These are phyloP conservation scores for Fraxinus cuspidata DNA, from an alignment of 257 asterid species.

Conservation along the genomic window DNA sequence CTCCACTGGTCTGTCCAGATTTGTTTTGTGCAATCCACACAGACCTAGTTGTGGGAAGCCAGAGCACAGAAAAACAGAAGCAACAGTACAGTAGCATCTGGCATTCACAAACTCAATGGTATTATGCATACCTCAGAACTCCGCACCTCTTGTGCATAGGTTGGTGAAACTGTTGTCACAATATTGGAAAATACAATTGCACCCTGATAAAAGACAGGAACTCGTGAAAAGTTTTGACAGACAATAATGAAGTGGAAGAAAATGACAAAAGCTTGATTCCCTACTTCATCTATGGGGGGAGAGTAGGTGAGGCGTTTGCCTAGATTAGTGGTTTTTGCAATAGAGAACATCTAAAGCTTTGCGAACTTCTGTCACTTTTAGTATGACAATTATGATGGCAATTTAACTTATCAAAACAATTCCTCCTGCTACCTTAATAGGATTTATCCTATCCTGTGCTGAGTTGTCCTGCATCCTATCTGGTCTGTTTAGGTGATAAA, in stretches of 20 bases:
- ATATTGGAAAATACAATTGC: conserved; percentile 96
- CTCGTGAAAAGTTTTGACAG: conserved; percentile 10
- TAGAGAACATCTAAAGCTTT: background rate
- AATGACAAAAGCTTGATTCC: background rate
- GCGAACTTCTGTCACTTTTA: background rate
- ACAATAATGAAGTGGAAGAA: conserved; percentile 19
- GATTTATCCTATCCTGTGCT: conserved; percentile 71
- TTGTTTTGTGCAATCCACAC: background rate
- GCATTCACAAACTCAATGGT: conserved; percentile 5
- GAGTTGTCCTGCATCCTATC: conserved; percentile 98
- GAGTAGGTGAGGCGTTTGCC: background rate
- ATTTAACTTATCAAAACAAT: background rate
- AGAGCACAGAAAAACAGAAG: background rate
- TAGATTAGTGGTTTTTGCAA: background rate
- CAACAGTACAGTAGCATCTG: background rate
- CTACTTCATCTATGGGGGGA: background rate
- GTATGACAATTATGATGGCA: background rate
- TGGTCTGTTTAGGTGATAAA: conserved; percentile 74
- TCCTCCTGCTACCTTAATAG: conserved; percentile 65
- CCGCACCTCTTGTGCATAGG: conserved; percentile 93
- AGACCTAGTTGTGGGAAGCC: background rate
- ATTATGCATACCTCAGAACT: conserved; percentile 64
- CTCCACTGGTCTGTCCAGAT: background rate
- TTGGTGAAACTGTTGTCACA: conserved; percentile 96
- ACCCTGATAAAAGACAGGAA: conserved; percentile 59